Evolutionary conservation across 345 rosid genomes (phyloP).

Genomic region (Salix dunnii): DNA sequence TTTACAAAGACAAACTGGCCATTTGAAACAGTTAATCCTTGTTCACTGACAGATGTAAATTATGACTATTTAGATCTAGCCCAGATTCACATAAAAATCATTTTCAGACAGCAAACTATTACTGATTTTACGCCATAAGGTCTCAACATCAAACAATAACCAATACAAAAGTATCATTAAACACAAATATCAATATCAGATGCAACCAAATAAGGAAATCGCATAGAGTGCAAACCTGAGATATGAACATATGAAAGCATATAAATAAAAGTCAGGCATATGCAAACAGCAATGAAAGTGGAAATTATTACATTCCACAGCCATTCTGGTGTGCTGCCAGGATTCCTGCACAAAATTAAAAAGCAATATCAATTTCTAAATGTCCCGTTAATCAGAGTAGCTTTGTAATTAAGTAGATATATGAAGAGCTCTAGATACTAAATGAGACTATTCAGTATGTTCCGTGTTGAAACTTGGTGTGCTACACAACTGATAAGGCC

Average conservation of each 20-base stretch:
- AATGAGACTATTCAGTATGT: no score
- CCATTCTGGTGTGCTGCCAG: conserved; percentile 89
- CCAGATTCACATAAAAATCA: background rate
- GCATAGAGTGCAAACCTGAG: conserved; percentile 50
- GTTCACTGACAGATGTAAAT: background rate
- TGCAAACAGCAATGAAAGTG: conserved; percentile 49
- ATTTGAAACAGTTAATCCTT: background rate
- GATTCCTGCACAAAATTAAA: conserved; percentile 53
- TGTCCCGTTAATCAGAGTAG: background rate
- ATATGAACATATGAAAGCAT: conserved; percentile 83
- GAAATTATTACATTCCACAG: conserved; percentile 56
- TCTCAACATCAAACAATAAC: background rate
- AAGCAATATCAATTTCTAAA: conserved; percentile 13
- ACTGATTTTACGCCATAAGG: background rate
- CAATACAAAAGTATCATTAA: background rate
- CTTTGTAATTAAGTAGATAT: background rate
- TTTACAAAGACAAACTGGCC: background rate
- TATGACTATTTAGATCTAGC: background rate
- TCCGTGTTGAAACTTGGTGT: background rate
- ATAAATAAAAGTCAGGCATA: conserved; percentile 74
- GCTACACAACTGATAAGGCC: background rate
- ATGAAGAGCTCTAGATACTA: no score
- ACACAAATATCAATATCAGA: background rate
- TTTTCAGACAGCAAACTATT: background rate
- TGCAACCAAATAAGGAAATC: conserved; percentile 17